A percentile compares a stretch with the other conserved stretches of the same genome.
These are phyloP conservation scores for Lactarius pseudohatsudake DNA, from an alignment of 768 basidiomycete species.

Conservation along the genomic window DNA sequence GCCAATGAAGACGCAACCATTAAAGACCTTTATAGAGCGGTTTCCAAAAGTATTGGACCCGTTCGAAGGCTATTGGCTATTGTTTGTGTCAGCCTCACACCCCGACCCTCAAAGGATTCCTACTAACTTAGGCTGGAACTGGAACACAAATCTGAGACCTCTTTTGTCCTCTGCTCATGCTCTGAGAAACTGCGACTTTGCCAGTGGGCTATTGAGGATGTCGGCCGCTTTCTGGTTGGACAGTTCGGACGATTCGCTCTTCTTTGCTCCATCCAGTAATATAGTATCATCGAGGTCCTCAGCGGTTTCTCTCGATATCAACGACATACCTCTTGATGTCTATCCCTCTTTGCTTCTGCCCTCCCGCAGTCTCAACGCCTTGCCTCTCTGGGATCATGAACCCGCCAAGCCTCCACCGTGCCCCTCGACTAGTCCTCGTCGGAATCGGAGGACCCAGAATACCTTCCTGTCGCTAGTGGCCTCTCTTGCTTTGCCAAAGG, in stretches of 20 bases:
- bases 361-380: slow-evolving; percentile 22
- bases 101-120: neutral
- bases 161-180: slow-evolving; percentile 20
- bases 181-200: slow-evolving; percentile 5
- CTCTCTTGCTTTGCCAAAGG: slow-evolving; percentile 25
- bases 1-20: neutral
- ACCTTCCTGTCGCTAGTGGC: slow-evolving; percentile 24
- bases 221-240: slow-evolving; percentile 29
- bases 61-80: neutral
- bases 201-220: slow-evolving; percentile 19
- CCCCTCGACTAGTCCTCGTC: slow-evolving; percentile 7
- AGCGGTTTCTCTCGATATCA: slow-evolving; percentile 25
- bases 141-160: neutral
- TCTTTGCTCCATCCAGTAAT: slow-evolving; percentile 24
- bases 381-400: slow-evolving; percentile 17
- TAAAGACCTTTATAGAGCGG: neutral
- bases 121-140: neutral
- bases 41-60: neutral
- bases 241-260: slow-evolving; percentile 27
- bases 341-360: slow-evolving; percentile 27
- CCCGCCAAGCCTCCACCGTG: slow-evolving; percentile 16
- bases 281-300: slow-evolving; percentile 18
- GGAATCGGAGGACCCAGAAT: slow-evolving; percentile 11
- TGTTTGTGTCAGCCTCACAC: slow-evolving; percentile 12
- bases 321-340: slow-evolving; percentile 17